These are phyloP conservation scores for Ascochyta viciae-villosae DNA, from an alignment of 2,329 filamentous ascomycete species.

Conservation along the genomic window DNA sequence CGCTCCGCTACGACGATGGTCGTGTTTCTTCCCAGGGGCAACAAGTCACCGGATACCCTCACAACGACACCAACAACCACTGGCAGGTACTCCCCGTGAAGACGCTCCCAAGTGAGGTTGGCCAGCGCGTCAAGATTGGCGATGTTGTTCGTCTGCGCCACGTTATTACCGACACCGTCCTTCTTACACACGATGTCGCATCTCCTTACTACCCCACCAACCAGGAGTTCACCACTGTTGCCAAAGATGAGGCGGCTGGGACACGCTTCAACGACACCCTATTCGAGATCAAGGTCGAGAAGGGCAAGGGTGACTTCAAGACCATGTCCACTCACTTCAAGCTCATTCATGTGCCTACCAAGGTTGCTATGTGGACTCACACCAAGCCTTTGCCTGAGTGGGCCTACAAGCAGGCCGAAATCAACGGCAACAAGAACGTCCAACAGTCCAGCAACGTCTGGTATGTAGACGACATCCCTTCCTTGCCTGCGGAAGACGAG, in stretches of 20 bases:
- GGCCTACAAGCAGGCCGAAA: conserved; percentile 96
- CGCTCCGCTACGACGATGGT: conserved; percentile 94
- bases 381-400: conserved; percentile 94
- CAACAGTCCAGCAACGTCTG: conserved; percentile 90
- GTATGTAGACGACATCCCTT: conserved; percentile 91
- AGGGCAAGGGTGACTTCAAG: conserved; percentile 82
- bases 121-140: conserved; percentile 77
- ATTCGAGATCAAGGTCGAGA: conserved; percentile 93
- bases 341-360: conserved; percentile 90
- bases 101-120: conserved; percentile 58
- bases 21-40: conserved; percentile 96
- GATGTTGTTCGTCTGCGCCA: conserved; percentile 88
- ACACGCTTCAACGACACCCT: conserved; percentile 85
- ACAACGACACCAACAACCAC: conserved; percentile 98
- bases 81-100: conserved; percentile 87
- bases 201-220: conserved; percentile 97
- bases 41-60: conserved; percentile 97
- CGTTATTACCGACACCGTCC: conserved; percentile 80
- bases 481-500: conserved; percentile 71
- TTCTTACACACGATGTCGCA: conserved; percentile 94
- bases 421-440: conserved; percentile 98
- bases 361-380: conserved; percentile 99
- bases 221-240: conserved; percentile 93
- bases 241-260: conserved; percentile 73
- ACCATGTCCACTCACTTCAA: conserved; percentile 94